These are phyloP conservation scores for Vigna unguiculata DNA, from an alignment of 306 rosid genomes.

Conservation along the genomic window DNA sequence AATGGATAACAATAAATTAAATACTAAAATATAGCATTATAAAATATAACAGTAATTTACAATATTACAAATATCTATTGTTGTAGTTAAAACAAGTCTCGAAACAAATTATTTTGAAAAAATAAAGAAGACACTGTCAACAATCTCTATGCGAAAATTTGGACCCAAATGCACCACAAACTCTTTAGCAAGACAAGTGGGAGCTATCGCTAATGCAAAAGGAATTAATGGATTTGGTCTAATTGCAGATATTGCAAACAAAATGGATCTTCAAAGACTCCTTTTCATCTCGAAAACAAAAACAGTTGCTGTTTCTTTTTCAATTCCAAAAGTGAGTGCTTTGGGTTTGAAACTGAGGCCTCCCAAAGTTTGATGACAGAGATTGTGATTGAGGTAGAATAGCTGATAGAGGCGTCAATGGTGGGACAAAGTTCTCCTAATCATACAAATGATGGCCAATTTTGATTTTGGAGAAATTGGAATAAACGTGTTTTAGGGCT, in stretches of 20 bases:
- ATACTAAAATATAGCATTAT: no score
- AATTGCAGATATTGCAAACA: background rate
- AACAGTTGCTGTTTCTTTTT: background rate
- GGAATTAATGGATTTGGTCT: background rate
- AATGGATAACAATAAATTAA: no score
- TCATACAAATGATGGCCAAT: background rate
- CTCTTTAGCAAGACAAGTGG: background rate
- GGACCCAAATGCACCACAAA: background rate
- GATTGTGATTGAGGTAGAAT: background rate
- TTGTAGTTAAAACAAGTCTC: no score
- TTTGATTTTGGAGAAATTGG: background rate
- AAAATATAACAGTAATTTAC: no score
- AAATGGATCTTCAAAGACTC: background rate
- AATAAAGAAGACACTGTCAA: no score
- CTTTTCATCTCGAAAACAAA: background rate
- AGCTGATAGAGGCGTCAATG: background rate
- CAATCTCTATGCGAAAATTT: background rate
- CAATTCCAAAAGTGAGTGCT: background rate
- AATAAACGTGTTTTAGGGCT: background rate
- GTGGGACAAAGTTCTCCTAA: background rate
- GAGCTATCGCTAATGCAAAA: background rate
- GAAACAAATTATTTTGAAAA: no score
- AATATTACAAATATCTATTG: no score
- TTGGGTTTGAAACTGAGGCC: background rate
- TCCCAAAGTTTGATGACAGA: background rate